These are phyloP conservation scores for Eucalyptus marginata DNA, from an alignment of 345 rosid genomes.

Conservation along the genomic window DNA sequence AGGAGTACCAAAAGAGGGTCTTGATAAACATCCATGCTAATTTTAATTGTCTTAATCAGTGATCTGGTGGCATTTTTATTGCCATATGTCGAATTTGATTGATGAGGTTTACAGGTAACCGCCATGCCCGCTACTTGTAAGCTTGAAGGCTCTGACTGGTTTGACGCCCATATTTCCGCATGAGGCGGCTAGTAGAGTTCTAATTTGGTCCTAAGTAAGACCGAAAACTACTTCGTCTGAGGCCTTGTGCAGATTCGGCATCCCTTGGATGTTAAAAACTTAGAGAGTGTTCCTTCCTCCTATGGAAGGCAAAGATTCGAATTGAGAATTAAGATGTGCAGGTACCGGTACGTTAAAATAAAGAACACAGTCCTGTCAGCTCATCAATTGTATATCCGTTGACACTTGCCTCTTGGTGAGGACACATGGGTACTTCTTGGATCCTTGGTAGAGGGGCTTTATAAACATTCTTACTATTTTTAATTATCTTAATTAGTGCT, in stretches of 20 bases:
- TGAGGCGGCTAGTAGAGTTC: background rate
- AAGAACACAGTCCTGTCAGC: accelerated
- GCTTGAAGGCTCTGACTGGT: background rate
- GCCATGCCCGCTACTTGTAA: background rate
- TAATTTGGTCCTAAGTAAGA: background rate
- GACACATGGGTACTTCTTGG: no score
- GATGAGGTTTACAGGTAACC: background rate
- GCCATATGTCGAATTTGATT: background rate
- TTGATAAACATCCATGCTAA: background rate
- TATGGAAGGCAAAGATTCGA: no score
- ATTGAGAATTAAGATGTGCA: accelerated
- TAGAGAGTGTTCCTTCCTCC: no score
- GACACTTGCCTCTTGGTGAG: no score
- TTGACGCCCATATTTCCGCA: background rate
- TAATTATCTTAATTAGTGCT: background rate
- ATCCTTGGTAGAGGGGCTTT: no score
- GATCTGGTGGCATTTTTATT: background rate
- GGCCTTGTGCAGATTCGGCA: no score
- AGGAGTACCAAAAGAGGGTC: background rate
- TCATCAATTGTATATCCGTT: accelerated
- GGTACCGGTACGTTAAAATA: accelerated
- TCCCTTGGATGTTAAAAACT: no score
- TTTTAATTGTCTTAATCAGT: background rate
- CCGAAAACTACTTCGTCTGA: accelerated
- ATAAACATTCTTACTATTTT: no score